Evolutionary conservation across 2,329 filamentous ascomycete species (phyloP), one percentile per base, ranked within the genome.

Genomic region (Amauroascus verrucosus): DNA sequence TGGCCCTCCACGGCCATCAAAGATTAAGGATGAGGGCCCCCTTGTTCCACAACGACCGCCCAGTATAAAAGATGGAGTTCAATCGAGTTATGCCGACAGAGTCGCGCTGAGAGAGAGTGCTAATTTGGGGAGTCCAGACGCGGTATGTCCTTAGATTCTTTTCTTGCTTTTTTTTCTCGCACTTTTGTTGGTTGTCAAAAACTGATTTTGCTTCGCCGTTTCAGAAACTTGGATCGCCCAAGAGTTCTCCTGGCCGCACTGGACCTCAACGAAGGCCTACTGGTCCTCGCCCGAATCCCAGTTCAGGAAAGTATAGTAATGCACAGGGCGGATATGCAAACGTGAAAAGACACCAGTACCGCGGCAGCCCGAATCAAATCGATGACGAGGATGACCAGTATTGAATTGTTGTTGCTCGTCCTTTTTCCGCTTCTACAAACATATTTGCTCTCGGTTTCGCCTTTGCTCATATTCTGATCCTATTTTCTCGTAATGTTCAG

Each of bases 21-120:
- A 79, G 62, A 65, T 77, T 54, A 70, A 70, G 53, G 78, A 82
- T 54, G 75, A 80, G 20, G 80, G 78, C 0, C 80, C 81, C 5
- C 67, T 84, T 44, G 68, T 84, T 20, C 80, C 81, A 13, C 73
- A 75, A 44, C 70, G 72, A 33, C 68, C 72, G 7, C 65, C 67
- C 24, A 75, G 72, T 58, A 59, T 64, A 51, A 63, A 63, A 40
- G 65, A 67, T 49, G 65, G 65, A 20, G 63, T 67, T 22, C 65
- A 68, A 26, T 62, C 62, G 33, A 65, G 63, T 6, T 70, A 73
- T 59, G 63, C 63, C 41, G 70, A 73, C 54, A 71, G 72, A 54
- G 65, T 71, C 56, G 64, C 64, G 54, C 68, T 70, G 55, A 64
- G 67, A 57, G 65, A 57, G 26, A 47, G 58, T 53, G 59, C 59